A percentile compares a stretch with the other conserved stretches of the same genome.
Conservation (phyloP, 192 early-diverging fungal genomes). For the Mortierella claussenii region DNA sequence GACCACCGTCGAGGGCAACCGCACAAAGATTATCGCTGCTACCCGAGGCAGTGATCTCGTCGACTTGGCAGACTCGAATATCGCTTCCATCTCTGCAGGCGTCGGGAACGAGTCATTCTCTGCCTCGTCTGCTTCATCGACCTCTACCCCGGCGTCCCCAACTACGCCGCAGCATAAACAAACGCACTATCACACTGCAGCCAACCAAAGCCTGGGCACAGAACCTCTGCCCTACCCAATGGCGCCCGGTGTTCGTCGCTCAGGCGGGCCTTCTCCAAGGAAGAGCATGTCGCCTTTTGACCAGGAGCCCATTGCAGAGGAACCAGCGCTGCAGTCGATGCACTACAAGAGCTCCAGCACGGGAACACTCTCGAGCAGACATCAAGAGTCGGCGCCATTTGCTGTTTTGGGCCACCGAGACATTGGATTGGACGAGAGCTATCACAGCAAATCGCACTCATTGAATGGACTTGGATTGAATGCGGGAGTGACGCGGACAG, state of each 20-base stretch:
- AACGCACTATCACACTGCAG: background rate
- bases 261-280: background rate
- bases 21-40: background rate
- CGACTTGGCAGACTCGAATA: slow-evolving; percentile 24
- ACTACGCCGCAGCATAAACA: slow-evolving; percentile 31
- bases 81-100: slow-evolving; percentile 24
- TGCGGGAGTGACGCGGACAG: background rate
- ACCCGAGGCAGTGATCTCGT: background rate
- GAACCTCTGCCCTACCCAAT: background rate
- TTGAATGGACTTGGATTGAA: slow-evolving; percentile 1
- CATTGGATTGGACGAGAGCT: background rate
- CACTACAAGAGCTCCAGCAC: slow-evolving; percentile 43
- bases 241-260: background rate
- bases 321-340: background rate
- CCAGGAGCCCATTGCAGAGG: background rate
- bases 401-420: slow-evolving; percentile 8
- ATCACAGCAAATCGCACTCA: slow-evolving; percentile 5
- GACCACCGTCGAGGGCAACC: slow-evolving; percentile 8
- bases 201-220: slow-evolving; percentile 4
- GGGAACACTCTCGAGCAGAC: slow-evolving; percentile 8
- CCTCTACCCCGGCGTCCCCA: slow-evolving; percentile 21
- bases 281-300: slow-evolving; percentile 12
- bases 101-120: slow-evolving; percentile 24
- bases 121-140: slow-evolving; percentile 13
- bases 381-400: background rate